Conservation (phyloP, 2,329 filamentous ascomycete genomes). For the Geosmithia morbida region DNA sequence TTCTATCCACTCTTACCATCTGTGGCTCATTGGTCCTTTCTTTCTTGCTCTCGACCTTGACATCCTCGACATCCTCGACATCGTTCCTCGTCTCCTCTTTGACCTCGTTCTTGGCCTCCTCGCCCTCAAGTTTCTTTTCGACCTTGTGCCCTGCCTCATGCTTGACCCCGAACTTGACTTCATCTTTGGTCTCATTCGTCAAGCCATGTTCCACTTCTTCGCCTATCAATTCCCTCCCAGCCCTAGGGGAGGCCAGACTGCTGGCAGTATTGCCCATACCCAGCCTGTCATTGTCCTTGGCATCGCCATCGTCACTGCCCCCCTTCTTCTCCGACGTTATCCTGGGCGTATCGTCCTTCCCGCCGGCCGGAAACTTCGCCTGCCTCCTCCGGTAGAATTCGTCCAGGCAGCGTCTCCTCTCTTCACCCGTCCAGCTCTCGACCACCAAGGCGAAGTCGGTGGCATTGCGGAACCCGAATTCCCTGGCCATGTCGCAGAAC, state of each 20-base stretch:
- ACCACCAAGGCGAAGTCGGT: constrained; percentile 83
- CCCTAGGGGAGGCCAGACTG: no score
- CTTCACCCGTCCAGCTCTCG: constrained; percentile 77
- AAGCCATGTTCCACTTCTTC: not conserved
- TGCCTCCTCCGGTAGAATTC: constrained; percentile 61
- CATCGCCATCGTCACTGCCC: not conserved
- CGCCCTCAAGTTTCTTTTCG: not conserved
- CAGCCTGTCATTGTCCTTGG: constrained; percentile 1
- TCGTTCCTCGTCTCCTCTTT: not conserved
- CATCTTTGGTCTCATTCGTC: not conserved
- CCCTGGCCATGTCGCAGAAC: constrained; percentile 79
- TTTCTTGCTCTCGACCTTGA: not conserved
- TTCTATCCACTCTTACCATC: constrained; percentile 1
- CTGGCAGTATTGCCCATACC: no score
- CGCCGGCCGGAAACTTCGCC: constrained; percentile 22
- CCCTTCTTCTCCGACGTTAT: not conserved
- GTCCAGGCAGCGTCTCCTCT: constrained; percentile 65
- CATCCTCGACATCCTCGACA: not conserved
- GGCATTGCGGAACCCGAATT: constrained; percentile 61
- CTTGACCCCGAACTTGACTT: not conserved
- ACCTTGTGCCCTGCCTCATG: no score
- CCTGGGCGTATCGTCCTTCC: no score
- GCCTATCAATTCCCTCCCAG: constrained; percentile 2
- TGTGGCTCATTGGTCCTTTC: constrained; percentile 1
- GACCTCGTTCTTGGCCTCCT: not conserved